Conservation (phyloP, 2,329 filamentous ascomycete genomes). For the Fusarium pilosicola region DNA sequence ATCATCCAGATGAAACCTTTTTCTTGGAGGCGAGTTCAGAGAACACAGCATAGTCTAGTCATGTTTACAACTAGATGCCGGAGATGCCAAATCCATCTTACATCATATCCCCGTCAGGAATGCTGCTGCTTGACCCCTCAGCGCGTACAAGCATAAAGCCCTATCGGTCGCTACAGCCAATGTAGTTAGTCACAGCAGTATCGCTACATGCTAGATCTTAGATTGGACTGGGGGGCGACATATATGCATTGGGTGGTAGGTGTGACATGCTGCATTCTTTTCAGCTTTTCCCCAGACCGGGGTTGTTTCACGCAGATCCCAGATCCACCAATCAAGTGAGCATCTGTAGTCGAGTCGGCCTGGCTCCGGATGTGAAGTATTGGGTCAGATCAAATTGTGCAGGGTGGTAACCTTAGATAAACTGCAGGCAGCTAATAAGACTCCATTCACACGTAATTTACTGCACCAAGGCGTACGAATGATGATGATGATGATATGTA, state of each 20-base stretch:
- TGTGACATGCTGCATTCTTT: neutral
- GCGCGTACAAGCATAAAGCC: neutral
- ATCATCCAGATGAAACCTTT: too few relatives aligned
- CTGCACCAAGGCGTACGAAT: neutral
- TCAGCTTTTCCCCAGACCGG: neutral
- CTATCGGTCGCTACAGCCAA: neutral
- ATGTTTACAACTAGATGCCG: neutral
- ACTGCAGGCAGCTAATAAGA: too few relatives aligned
- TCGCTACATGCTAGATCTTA: neutral
- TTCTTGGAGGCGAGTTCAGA: neutral
- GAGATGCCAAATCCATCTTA: neutral
- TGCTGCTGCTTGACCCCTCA: neutral
- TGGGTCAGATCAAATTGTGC: too few relatives aligned
- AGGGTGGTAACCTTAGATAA: too few relatives aligned
- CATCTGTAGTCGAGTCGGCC: rapidly evolving
- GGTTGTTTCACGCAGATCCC: neutral
- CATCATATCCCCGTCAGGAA: neutral
- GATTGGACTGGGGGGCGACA: neutral
- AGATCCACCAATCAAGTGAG: neutral
- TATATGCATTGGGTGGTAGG: neutral
- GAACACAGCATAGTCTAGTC: neutral
- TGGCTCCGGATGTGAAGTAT: neutral
- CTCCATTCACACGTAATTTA: too few relatives aligned
- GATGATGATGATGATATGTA: neutral
- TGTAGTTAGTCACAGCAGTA: neutral